Evolutionary conservation across 371 early-diverging fungal species (phyloP).

Genomic region (Syncephalastrum monosporum): DNA sequence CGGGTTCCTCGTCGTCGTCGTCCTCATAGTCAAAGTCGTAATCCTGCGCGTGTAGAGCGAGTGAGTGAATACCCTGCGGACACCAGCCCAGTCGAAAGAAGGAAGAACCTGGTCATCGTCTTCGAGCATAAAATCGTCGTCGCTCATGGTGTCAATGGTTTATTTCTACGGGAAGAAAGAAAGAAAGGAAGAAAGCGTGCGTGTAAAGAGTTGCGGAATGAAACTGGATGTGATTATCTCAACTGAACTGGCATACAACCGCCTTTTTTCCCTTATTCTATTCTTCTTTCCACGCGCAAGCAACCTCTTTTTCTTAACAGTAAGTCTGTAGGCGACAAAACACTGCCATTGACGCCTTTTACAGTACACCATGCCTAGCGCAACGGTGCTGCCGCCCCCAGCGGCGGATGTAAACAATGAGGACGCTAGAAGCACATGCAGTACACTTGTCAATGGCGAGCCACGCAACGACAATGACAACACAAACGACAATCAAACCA

Average conservation of each 20-base stretch:
- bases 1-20: conserved; percentile 84
- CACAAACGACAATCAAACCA: conserved; percentile 28
- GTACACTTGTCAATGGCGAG: conserved; percentile 61
- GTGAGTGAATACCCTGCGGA: neutral
- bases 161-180: neutral
- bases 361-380: conserved; percentile 25
- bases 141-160: conserved; percentile 47
- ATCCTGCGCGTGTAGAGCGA: conserved; percentile 39
- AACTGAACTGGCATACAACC: too few relatives aligned
- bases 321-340: too few relatives aligned
- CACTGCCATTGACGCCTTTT: too few relatives aligned
- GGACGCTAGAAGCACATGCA: conserved; percentile 61
- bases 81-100: neutral
- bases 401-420: conserved; percentile 41
- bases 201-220: too few relatives aligned
- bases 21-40: conserved; percentile 92
- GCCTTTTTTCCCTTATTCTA: conserved; percentile 1
- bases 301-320: conserved; percentile 1
- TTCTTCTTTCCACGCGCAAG: neutral
- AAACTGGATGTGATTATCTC: too few relatives aligned
- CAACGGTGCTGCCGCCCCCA: conserved; percentile 16
- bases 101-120: conserved; percentile 59
- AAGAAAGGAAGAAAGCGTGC: conserved; percentile 2
- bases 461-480: conserved; percentile 17
- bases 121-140: conserved; percentile 73